phyloP scores from a whole-genome alignment of 1,284 basidiomycete genomes.

The Rhodotorula sp. region DNA sequence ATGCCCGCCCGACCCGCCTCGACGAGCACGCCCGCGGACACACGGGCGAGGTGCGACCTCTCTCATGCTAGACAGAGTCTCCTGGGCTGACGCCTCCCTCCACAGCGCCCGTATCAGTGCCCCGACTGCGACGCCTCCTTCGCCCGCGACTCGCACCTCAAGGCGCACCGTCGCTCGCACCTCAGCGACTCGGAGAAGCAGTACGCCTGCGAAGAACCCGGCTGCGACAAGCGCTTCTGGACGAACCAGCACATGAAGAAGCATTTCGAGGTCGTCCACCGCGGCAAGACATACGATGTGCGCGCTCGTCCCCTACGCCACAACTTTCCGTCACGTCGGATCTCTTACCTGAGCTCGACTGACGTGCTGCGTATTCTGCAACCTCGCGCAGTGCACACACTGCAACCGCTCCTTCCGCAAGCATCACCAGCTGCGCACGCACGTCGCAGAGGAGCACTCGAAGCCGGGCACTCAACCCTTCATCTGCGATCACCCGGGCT shows the following conservation, averaged over 20 bases:
- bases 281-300: constrained; percentile 49
- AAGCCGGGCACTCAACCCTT: constrained; percentile 72
- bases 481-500: constrained; percentile 68
- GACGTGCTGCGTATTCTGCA: too few relatives aligned
- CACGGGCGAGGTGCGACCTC: constrained; percentile 70
- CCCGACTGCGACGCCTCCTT: constrained; percentile 75
- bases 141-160: constrained; percentile 78
- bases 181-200: constrained; percentile 63
- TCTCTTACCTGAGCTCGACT: background rate
- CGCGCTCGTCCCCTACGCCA: constrained; percentile 8
- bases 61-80: too few relatives aligned
- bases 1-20: constrained; percentile 79
- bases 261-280: constrained; percentile 62
- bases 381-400: constrained; percentile 61
- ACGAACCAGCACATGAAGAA: constrained; percentile 78
- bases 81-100: background rate
- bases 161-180: constrained; percentile 79
- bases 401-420: constrained; percentile 74
- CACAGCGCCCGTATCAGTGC: constrained; percentile 79
- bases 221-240: constrained; percentile 85
- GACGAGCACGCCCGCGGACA: constrained; percentile 83
- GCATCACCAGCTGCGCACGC: constrained; percentile 74
- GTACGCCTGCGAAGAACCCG: constrained; percentile 61
- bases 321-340: background rate
- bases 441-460: constrained; percentile 69